phyloP scores from a whole-genome alignment of 1,284 basidiomycete genomes.

The Grifola frondosa region DNA sequence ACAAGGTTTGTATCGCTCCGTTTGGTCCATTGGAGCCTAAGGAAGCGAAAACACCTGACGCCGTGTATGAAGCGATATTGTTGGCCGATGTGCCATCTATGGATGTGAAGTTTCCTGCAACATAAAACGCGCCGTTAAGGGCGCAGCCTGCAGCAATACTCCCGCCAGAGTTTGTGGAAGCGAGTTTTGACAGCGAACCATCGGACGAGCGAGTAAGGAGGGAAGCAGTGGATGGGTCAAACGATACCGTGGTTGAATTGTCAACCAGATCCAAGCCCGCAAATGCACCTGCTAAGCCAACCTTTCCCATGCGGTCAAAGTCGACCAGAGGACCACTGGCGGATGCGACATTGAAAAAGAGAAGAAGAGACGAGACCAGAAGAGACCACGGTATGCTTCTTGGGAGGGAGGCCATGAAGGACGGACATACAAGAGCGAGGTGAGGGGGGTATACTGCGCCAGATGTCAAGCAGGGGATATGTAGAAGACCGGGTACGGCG shows the following conservation, averaged over 20 bases:
- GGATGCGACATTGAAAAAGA: conserved; percentile 39
- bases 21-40: conserved; percentile 64
- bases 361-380: conserved; percentile 20
- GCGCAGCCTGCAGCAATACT: conserved; percentile 65
- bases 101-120: conserved; percentile 77
- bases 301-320: conserved; percentile 87
- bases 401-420: conserved; percentile 19
- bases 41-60: conserved; percentile 56
- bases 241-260: conserved; percentile 51
- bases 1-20: conserved; percentile 74
- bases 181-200: conserved; percentile 63
- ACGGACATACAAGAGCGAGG: conserved; percentile 13
- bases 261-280: conserved; percentile 79
- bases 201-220: conserved; percentile 64
- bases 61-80: conserved; percentile 76
- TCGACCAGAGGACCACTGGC: conserved; percentile 80
- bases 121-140: conserved; percentile 63
- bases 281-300: conserved; percentile 85
- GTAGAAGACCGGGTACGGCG: conserved; percentile 10
- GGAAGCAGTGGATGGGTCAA: conserved; percentile 69
- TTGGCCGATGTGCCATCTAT: conserved; percentile 54
- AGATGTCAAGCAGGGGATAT: too few relatives aligned
- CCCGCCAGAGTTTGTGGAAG: conserved; percentile 71
- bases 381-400: conserved; percentile 15
- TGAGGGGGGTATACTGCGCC: conserved; percentile 26